Conservation (phyloP, 768 basidiomycete genomes). For the Tylopilus subfusipes region DNA sequence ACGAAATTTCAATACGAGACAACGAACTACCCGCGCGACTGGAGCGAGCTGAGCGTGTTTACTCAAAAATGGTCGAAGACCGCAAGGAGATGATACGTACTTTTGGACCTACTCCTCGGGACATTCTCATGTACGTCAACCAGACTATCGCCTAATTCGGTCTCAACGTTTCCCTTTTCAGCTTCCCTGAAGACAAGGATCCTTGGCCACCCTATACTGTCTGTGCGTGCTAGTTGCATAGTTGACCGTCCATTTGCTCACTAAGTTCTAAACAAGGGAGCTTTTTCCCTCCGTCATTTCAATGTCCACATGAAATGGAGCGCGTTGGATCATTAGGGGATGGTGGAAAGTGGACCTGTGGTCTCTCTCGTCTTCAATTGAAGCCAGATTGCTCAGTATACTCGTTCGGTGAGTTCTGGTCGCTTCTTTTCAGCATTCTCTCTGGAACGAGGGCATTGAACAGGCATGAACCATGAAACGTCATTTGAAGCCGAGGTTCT, state of each 20-base stretch:
- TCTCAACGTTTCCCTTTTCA: constrained; percentile 19
- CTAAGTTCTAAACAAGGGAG: constrained; percentile 33
- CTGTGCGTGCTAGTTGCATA: constrained; percentile 37
- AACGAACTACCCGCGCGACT: constrained; percentile 38
- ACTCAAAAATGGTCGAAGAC: constrained; percentile 40
- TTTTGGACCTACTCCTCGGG: constrained; percentile 50
- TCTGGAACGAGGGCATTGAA: neutral
- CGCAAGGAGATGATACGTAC: constrained; percentile 49
- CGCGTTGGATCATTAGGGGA: constrained; percentile 53
- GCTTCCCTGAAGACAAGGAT: constrained; percentile 48
- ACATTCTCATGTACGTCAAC: constrained; percentile 39
- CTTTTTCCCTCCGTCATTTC: constrained; percentile 43
- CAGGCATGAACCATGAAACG: constrained; percentile 55
- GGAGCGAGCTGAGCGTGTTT: constrained; percentile 42
- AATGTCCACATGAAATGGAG: constrained; percentile 42
- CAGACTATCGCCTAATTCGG: constrained; percentile 2
- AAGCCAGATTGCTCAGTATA: constrained; percentile 60
- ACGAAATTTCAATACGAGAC: constrained; percentile 29
- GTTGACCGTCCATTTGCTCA: neutral
- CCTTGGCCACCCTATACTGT: constrained; percentile 60
- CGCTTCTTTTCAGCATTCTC: neutral
- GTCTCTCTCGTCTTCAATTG: constrained; percentile 49
- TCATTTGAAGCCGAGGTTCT: constrained; percentile 62
- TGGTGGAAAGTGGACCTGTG: constrained; percentile 72
- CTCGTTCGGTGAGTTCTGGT: constrained; percentile 46